A percentile compares a stretch with the other conserved stretches of the same genome.
phyloP scores from a whole-genome alignment of 2,329 filamentous ascomycete genomes.

The Lecanoromycetidae sp. region DNA sequence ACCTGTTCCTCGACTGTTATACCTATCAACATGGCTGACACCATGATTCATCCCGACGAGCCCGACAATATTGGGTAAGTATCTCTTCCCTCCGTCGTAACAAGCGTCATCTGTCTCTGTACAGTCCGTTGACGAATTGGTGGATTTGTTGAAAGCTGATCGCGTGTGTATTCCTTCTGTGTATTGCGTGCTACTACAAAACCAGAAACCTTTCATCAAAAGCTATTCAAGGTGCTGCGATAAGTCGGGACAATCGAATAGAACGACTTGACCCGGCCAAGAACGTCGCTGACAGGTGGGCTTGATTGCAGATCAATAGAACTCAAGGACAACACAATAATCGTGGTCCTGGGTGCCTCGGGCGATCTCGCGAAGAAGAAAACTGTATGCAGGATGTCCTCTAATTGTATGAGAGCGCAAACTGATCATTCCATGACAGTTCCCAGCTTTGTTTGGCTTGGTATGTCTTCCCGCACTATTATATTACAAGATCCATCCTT shows the following conservation, averaged over 20 bases:
- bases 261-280: background rate
- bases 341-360: conserved; percentile 91
- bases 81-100: background rate
- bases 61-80: conserved; percentile 42
- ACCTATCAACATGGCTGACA: conserved; percentile 35
- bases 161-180: too few species aligned
- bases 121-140: too few species aligned
- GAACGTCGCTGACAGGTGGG: background rate
- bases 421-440: conserved; percentile 41
- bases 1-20: background rate
- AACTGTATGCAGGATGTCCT: conserved; percentile 49
- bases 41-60: conserved; percentile 39
- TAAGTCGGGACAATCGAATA: background rate
- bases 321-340: conserved; percentile 96
- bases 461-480: conserved; percentile 46
- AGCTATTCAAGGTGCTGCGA: background rate
- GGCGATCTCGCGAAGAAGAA: conserved; percentile 99
- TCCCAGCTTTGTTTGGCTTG: conserved; percentile 91
- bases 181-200: too few species aligned
- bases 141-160: too few species aligned
- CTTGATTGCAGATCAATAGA: conserved; percentile 58
- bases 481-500: conserved; percentile 12
- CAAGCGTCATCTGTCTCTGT: background rate
- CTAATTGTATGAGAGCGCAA: background rate
- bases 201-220: too few species aligned